These are phyloP conservation scores for Penicillium riverlandense DNA, from an alignment of 495 filamentous ascomycete genomes.

Conservation along the genomic window DNA sequence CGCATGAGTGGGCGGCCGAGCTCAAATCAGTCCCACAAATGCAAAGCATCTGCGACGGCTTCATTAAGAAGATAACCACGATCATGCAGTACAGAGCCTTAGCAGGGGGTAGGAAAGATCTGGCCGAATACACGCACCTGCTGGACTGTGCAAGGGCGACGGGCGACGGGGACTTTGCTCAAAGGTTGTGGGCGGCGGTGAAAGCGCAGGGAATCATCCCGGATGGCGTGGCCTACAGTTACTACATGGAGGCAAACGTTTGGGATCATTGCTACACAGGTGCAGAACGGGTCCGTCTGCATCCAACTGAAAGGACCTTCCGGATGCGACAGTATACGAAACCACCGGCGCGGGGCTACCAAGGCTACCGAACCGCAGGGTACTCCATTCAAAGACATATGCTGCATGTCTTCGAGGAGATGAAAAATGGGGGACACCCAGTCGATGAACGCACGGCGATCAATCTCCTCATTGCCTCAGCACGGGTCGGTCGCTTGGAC, in stretches of 20 bases:
- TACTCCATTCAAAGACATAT: conserved; percentile 28
- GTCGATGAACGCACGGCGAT: conserved; percentile 51
- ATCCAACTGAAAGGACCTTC: conserved; percentile 31
- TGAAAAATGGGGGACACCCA: conserved; percentile 37
- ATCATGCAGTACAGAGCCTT: conserved; percentile 30
- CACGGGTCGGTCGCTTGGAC: conserved; percentile 44
- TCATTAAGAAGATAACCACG: conserved; percentile 25
- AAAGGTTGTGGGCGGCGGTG: conserved; percentile 48
- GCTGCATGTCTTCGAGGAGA: conserved; percentile 38
- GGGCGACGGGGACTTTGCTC: conserved; percentile 36
- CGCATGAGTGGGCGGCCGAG: conserved; percentile 36
- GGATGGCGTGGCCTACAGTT: conserved; percentile 51
- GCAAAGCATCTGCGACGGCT: conserved; percentile 30
- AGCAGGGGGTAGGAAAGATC: conserved; percentile 19
- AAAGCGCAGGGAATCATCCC: conserved; percentile 23
- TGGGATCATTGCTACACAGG: conserved; percentile 34
- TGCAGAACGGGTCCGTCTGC: conserved; percentile 28
- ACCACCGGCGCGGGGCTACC: conserved; percentile 13
- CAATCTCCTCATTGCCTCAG: conserved; percentile 48
- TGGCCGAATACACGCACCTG: conserved; percentile 49
- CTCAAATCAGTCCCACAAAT: conserved; percentile 17
- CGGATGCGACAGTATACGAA: conserved; percentile 15
- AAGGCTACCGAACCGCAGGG: conserved; percentile 23
- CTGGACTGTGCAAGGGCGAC: conserved; percentile 47
- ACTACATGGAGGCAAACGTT: conserved; percentile 41